Conservation (phyloP, 179 eudicot genomes). For the Beta lomatogona region DNA sequence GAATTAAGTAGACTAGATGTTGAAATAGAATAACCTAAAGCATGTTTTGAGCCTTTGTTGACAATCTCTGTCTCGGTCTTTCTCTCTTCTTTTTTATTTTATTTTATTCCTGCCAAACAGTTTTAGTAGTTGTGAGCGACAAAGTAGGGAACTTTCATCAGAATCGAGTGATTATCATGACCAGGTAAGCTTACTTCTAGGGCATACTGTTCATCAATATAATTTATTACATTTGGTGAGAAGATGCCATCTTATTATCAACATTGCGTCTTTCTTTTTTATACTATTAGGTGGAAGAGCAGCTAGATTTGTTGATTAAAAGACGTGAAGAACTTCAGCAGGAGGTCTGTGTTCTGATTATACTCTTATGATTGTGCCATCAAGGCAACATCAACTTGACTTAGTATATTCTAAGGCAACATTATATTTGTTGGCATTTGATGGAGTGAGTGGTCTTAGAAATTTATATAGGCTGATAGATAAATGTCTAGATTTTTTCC, state of each 20-base stretch:
- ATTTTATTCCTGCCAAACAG: conserved; percentile 38
- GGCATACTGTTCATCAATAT: background rate
- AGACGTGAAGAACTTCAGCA: conserved; percentile 65
- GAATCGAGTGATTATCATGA: conserved; percentile 53
- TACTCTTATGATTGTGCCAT: background rate
- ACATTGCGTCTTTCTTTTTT: conserved; percentile 16
- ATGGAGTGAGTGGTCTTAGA: background rate
- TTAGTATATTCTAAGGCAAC: background rate
- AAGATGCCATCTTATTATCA: background rate
- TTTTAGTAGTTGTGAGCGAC: conserved; percentile 46
- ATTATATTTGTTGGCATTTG: background rate
- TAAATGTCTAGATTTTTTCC: background rate
- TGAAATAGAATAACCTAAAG: background rate
- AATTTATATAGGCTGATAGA: background rate
- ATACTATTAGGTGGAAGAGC: conserved; percentile 50
- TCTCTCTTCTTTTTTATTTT: background rate
- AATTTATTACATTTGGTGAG: background rate
- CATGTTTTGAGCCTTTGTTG: background rate
- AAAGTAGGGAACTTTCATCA: conserved; percentile 58
- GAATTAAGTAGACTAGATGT: background rate
- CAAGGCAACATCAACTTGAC: background rate
- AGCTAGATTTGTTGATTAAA: conserved; percentile 46
- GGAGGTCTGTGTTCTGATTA: conserved; percentile 55
- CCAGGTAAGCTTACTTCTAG: conserved; percentile 42
- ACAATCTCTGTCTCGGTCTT: background rate